Evolutionary conservation across 208 protist genomes (phyloP).

Genomic region (Trypanosoma cruzi): DNA sequence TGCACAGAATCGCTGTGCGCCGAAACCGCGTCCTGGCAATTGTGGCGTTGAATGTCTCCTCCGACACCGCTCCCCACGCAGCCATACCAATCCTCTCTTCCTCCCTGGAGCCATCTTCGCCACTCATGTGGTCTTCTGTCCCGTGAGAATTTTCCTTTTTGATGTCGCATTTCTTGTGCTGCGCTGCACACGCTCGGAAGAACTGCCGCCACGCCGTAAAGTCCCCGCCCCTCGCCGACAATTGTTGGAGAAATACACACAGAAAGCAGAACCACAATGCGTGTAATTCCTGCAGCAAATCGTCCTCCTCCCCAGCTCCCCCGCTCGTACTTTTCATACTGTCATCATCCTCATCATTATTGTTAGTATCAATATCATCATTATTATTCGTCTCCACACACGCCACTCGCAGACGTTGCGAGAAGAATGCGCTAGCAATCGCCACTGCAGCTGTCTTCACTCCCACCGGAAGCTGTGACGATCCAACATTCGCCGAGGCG

Average conservation of each 20-base stretch:
- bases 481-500: not conserved
- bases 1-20: constrained; percentile 67
- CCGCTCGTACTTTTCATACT: not conserved
- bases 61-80: constrained; percentile 38
- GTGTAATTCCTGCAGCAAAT: not conserved
- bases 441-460: constrained; percentile 32
- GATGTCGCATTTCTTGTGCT: not conserved
- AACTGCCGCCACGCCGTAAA: constrained; percentile 47
- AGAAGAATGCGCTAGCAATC: constrained; percentile 33
- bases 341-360: constrained; percentile 2
- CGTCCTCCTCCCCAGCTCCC: not conserved
- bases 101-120: not conserved
- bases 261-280: constrained; percentile 66
- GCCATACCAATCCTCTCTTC: constrained; percentile 9
- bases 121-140: not conserved
- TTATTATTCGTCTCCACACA: not conserved
- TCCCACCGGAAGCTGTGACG: constrained; percentile 17
- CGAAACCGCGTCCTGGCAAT: constrained; percentile 64
- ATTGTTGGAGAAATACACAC: constrained; percentile 73
- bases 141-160: not conserved
- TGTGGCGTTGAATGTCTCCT: constrained; percentile 48
- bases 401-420: constrained; percentile 4
- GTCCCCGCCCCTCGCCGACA: constrained; percentile 54
- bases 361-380: not conserved
- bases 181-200: constrained; percentile 30